Evolutionary conservation across 176 grass and related monocot genomes (phyloP).

Genomic region (Oryza meyeriana): DNA sequence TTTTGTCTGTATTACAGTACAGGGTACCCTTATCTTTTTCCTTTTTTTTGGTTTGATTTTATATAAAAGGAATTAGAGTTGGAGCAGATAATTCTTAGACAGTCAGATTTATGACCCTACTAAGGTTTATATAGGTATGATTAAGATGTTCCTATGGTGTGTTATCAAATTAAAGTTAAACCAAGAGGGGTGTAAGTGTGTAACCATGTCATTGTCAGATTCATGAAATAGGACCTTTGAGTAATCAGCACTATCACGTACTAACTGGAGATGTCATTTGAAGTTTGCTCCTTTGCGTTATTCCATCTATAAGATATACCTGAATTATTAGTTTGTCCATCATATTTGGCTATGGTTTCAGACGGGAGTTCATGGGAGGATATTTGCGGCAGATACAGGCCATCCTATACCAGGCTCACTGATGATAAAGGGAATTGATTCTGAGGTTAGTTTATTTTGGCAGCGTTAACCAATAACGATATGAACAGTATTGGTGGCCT

Average conservation of each 20-base stretch:
- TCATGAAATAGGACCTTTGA: neutral
- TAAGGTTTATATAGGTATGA: neutral
- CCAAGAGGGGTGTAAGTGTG: neutral
- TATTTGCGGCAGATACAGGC: slow-evolving; percentile 82
- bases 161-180: neutral
- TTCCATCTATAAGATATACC: neutral
- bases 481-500: neutral
- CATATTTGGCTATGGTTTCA: slow-evolving; percentile 44
- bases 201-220: neutral
- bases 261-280: slow-evolving; percentile 10
- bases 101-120: neutral
- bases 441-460: slow-evolving; percentile 49
- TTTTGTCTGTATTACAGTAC: neutral
- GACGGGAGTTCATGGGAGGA: slow-evolving; percentile 89
- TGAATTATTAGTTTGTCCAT: neutral
- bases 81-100: neutral
- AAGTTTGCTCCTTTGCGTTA: neutral
- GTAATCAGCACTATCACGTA: neutral
- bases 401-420: slow-evolving; percentile 65
- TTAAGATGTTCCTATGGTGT: neutral
- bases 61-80: neutral
- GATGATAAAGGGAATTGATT: slow-evolving; percentile 63
- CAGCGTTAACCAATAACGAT: neutral
- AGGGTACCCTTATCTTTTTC: neutral
- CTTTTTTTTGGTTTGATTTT: neutral